These are phyloP conservation scores for Camellia lanceoleosa DNA, from an alignment of 148 eudicot genomes.

Conservation along the genomic window DNA sequence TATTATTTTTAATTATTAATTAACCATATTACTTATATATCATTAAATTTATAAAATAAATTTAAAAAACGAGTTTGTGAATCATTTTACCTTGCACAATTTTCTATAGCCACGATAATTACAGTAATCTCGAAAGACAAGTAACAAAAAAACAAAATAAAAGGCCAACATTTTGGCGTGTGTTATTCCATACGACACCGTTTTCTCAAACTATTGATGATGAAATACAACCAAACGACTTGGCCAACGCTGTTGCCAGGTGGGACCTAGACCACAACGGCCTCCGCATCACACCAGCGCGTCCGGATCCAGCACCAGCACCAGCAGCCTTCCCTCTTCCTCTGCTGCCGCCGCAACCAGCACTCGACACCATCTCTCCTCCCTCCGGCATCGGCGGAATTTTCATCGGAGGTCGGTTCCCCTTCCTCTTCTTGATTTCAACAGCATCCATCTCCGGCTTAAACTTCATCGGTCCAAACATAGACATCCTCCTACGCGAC, in stretches of 20 bases:
- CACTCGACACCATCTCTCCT: background rate
- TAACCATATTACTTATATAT: too few relatives aligned
- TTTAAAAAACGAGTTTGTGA: too few relatives aligned
- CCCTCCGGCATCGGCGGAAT: background rate
- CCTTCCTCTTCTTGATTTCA: conserved; percentile 29
- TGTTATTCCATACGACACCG: background rate
- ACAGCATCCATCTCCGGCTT: conserved; percentile 41
- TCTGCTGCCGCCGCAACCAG: background rate
- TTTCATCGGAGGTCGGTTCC: conserved; percentile 11
- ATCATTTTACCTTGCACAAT: too few relatives aligned
- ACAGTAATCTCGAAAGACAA: too few relatives aligned
- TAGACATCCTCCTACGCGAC: conserved; percentile 30
- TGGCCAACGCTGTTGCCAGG: conserved; percentile 26
- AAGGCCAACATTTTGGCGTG: background rate
- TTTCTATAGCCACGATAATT: too few relatives aligned
- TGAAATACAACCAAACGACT: conserved; percentile 26
- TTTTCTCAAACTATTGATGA: background rate
- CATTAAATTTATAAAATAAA: too few relatives aligned
- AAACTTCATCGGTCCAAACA: conserved; percentile 41
- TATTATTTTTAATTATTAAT: too few relatives aligned
- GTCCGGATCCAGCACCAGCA: background rate
- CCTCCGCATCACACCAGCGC: background rate
- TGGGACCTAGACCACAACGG: conserved; percentile 23
- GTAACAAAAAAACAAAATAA: background rate
- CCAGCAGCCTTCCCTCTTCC: background rate